Evolutionary conservation across 106 monocot species (phyloP).

Genomic region (Platanthera zijinensis): DNA sequence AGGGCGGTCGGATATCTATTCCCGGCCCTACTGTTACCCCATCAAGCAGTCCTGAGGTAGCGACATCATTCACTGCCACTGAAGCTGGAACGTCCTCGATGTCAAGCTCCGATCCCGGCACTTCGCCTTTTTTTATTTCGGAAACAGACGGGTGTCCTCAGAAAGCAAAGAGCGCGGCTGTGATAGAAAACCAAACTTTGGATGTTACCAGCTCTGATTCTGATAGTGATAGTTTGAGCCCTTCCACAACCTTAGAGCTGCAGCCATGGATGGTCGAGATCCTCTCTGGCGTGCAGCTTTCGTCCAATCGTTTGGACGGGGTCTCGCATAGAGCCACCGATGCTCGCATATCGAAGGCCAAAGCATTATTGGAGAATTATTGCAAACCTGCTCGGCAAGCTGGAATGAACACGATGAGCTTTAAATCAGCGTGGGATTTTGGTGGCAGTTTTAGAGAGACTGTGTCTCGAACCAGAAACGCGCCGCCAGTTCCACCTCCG

Average conservation of each 20-base stretch:
- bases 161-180: conserved; percentile 17
- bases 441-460: conserved; percentile 49
- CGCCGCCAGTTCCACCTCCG: conserved; percentile 59
- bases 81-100: conserved; percentile 72
- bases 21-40: conserved; percentile 59
- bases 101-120: conserved; percentile 75
- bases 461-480: conserved; percentile 31
- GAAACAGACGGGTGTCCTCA: conserved; percentile 29
- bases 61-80: conserved; percentile 57
- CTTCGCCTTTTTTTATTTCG: conserved; percentile 63
- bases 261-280: conserved; percentile 41
- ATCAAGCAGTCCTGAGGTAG: conserved; percentile 76
- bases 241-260: conserved; percentile 19
- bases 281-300: conserved; percentile 13
- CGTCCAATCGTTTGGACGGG: conserved; percentile 22
- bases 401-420: conserved; percentile 16
- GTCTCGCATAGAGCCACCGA: conserved; percentile 22
- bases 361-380: conserved; percentile 30
- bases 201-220: conserved; percentile 41
- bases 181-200: conserved; percentile 14
- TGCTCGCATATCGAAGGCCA: conserved; percentile 22
- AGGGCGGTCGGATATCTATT: conserved; percentile 15
- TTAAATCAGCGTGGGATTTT: conserved; percentile 27
- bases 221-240: conserved; percentile 24
- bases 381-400: conserved; percentile 23